A percentile compares a stretch with the other conserved stretches of the same genome.
phyloP scores from a whole-genome alignment of 164 flowering plant genomes.

The Stephania japonica region DNA sequence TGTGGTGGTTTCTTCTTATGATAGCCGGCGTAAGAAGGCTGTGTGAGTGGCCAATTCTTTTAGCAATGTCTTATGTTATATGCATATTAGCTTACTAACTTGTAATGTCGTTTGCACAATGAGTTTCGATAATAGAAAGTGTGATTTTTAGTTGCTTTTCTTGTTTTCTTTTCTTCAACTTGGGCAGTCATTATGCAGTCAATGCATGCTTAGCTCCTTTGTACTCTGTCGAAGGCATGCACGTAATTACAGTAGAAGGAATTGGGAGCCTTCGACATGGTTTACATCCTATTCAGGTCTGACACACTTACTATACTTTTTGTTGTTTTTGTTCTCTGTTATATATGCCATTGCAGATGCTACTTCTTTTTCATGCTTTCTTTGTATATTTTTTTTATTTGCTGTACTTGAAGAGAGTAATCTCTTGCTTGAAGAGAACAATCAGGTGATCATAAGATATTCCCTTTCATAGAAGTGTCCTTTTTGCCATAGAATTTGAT shows the following conservation, averaged over 20 bases:
- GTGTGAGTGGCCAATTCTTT: slow-evolving; percentile 50
- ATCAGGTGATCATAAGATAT: neutral
- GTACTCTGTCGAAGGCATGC: slow-evolving; percentile 98
- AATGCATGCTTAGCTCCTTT: slow-evolving; percentile 98
- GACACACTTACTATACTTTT: neutral
- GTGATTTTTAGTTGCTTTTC: neutral
- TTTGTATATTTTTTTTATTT: neutral
- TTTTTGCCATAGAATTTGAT: neutral
- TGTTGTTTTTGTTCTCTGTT: neutral
- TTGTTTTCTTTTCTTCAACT: neutral
- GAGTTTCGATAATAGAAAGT: neutral
- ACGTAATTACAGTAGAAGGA: slow-evolving; percentile 93
- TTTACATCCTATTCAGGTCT: slow-evolving; percentile 87
- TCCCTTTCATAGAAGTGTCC: neutral
- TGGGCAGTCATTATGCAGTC: slow-evolving; percentile 75
- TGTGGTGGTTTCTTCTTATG: slow-evolving; percentile 84
- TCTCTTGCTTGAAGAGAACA: neutral
- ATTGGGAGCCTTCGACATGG: slow-evolving; percentile 65
- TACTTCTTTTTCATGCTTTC: neutral
- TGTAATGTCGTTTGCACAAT: neutral
- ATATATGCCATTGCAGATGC: neutral
- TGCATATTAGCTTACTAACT: neutral
- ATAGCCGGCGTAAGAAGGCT: slow-evolving; percentile 50
- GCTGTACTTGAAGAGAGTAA: neutral
- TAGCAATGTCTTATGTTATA: too few species aligned